phyloP scores from a whole-genome alignment of 2,329 filamentous ascomycete genomes.

The Pyrenochaeta sp. region DNA sequence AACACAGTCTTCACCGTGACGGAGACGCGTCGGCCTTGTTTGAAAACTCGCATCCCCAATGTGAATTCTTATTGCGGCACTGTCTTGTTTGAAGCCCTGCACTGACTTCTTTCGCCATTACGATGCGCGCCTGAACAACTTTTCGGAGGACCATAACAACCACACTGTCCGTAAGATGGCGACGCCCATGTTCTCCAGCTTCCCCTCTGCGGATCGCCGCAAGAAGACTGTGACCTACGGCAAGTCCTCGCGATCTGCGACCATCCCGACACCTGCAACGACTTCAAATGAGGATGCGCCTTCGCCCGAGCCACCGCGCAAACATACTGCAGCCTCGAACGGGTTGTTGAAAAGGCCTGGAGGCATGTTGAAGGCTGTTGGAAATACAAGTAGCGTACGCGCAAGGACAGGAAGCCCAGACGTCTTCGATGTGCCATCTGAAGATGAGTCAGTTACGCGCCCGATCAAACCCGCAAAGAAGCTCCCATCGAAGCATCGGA shows the following conservation, averaged over 20 bases:
- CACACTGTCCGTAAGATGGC: conserved; percentile 28
- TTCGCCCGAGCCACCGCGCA: conserved; percentile 46
- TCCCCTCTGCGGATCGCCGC: conserved; percentile 42
- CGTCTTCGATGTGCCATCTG: conserved; percentile 56
- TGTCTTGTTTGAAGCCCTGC: background rate
- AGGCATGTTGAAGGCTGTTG: conserved; percentile 7
- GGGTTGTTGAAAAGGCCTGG: conserved; percentile 16
- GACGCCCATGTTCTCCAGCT: conserved; percentile 37
- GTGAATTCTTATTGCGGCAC: background rate
- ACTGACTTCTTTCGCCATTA: conserved; percentile 3
- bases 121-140: conserved; percentile 32
- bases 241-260: conserved; percentile 40
- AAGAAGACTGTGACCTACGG: conserved; percentile 52
- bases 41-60: too few species aligned
- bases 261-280: conserved; percentile 18
- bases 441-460: conserved; percentile 33
- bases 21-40: background rate
- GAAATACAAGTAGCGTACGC: conserved; percentile 6
- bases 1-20: conserved; percentile 1
- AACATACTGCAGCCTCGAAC: conserved; percentile 17
- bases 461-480: conserved; percentile 22
- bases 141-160: conserved; percentile 13
- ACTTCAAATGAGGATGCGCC: conserved; percentile 33
- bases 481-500: conserved; percentile 17
- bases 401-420: conserved; percentile 20